Evolutionary conservation across 306 rosid species (phyloP), one percentile per base, ranked within the genome.

Genomic region (Canavalia ensiformis): DNA sequence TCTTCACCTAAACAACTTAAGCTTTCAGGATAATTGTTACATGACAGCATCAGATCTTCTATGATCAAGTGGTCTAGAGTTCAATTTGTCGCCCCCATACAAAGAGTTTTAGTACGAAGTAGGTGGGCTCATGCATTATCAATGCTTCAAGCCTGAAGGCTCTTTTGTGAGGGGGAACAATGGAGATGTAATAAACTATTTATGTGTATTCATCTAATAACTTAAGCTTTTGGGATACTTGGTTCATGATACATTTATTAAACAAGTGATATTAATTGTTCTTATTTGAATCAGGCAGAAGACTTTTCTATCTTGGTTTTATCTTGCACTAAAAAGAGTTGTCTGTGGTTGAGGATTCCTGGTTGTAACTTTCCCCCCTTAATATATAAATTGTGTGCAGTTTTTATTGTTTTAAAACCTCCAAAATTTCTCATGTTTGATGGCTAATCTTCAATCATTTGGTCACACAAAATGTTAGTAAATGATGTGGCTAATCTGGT

Each of bases 401-500:
- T 10, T 65, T 57, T 58, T 54, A 5, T 51, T 25, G 9, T 42
- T 54, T 52, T 52, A 45, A 55, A 8, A n/a, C 67, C 77, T 51
- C 58, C 18, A 51, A 50, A 62, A 6, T 66, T 39, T 74, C 46
- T 56, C 47, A 44, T 33, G 68, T 35, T 56, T 39, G 31, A 1
- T 59, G 56, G 65, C 60, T 45, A 55, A 47, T 64, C 50, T 44
- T 78, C 54, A 72, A 47, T 64, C 57, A 64, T 58, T 71, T 55
- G 68, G 28, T 37, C 79, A 34, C 68, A 46, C 33, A 10, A 69
- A 55, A 33, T 42, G 45, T 62, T 75, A 34, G 75, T 54, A 13
- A 9, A 30, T 31, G 47, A 47, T 47, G 63, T 74, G 80, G 57
- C 50, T 64, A 33, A 49, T 75, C 42, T 79, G n/a, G 55, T 68